phyloP scores from a whole-genome alignment of 495 filamentous ascomycete species.

The Neurospora sp. region DNA sequence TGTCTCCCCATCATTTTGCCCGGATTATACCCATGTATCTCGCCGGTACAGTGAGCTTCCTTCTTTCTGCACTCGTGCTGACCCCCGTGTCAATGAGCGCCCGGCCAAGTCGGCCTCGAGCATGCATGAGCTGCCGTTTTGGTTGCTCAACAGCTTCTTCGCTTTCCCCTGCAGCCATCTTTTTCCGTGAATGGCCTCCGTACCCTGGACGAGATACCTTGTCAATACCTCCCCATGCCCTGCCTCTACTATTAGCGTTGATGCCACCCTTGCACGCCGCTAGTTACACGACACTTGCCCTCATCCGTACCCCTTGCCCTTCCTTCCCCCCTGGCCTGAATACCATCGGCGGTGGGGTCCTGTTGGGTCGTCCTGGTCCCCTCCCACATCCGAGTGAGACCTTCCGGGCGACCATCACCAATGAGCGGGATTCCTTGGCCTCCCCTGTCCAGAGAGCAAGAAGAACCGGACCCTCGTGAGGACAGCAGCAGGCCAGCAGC shows the following conservation, averaged over 20 bases:
- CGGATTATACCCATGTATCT: conserved; percentile 12
- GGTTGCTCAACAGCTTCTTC: conserved; percentile 22
- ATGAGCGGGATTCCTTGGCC: conserved; percentile 23
- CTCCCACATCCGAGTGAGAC: conserved; percentile 27
- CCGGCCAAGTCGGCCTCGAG: conserved; percentile 12
- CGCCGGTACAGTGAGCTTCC: conserved; percentile 5
- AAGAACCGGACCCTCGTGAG: neutral
- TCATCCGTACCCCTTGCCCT: neutral
- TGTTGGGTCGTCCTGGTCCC: conserved; percentile 12
- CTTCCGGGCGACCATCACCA: conserved; percentile 33
- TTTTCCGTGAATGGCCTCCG: conserved; percentile 16
- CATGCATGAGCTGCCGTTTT: conserved; percentile 26
- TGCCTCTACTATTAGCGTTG: conserved; percentile 1
- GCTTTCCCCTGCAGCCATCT: conserved; percentile 21
- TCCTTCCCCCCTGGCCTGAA: neutral
- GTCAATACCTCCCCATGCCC: conserved; percentile 12
- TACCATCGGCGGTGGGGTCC: conserved; percentile 19
- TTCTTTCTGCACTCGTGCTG: conserved; percentile 15
- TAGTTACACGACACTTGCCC: neutral
- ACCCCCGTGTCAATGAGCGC: conserved; percentile 21
- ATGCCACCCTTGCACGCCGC: neutral
- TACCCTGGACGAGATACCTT: conserved; percentile 11
- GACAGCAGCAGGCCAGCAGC: neutral
- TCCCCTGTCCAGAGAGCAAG: conserved; percentile 2
- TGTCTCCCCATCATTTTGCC: neutral